Evolutionary conservation across 768 basidiomycete genomes (phyloP).

Genomic region (Coprinopsis sp.): DNA sequence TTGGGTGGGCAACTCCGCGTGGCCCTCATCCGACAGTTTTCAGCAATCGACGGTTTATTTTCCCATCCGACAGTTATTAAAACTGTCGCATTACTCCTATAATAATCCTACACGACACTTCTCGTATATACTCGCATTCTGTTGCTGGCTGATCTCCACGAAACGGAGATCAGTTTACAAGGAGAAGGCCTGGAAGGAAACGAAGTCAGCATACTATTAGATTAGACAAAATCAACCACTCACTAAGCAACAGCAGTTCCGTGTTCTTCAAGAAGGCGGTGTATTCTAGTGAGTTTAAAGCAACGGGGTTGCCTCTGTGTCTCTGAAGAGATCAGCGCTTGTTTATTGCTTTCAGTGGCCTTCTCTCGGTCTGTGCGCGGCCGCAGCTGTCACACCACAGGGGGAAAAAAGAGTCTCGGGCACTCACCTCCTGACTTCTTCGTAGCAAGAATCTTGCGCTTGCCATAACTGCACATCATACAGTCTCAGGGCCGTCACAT

Average conservation of each 20-base stretch:
- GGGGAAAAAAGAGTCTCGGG: background rate
- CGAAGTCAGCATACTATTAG: conserved; percentile 45
- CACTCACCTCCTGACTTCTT: conserved; percentile 76
- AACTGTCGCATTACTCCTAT: too few species aligned
- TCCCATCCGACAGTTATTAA: too few species aligned
- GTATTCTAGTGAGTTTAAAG: conserved; percentile 69
- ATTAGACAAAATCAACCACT: conserved; percentile 67
- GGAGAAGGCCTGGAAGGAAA: conserved; percentile 16
- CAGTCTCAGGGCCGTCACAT: conserved; percentile 88
- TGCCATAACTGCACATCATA: conserved; percentile 97
- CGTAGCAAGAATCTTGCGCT: conserved; percentile 90
- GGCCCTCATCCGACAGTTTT: too few species aligned
- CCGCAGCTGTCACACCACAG: background rate
- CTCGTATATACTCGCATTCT: too few species aligned
- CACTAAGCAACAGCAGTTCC: conserved; percentile 70
- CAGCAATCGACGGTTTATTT: too few species aligned
- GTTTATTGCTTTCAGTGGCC: conserved; percentile 87
- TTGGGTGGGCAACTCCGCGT: too few species aligned
- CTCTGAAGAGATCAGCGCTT: conserved; percentile 80
- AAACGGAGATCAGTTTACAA: conserved; percentile 22
- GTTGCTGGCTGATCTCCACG: conserved; percentile 61
- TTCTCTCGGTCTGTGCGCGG: conserved; percentile 62
- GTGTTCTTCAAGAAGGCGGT: conserved; percentile 61
- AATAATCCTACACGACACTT: too few species aligned
- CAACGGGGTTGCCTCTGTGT: conserved; percentile 70